Percentiles rank a stretch among this genome's conserved stretches.
phyloP scores from a whole-genome alignment of 2,329 filamentous ascomycete species.

The Fusarium nelsonii region DNA sequence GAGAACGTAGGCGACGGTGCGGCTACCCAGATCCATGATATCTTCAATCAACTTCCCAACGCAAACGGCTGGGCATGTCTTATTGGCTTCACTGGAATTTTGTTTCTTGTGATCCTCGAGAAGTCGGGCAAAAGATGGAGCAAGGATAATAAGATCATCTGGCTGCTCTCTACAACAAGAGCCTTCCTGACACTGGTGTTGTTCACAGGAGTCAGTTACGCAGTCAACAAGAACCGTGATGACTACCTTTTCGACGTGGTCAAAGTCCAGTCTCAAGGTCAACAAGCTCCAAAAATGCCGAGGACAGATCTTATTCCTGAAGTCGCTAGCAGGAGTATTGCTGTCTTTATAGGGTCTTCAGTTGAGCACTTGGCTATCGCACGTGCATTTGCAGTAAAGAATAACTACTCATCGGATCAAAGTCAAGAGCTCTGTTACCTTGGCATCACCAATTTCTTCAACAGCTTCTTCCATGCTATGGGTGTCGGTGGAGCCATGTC shows the following conservation, averaged over 20 bases:
- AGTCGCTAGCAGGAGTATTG: constrained; percentile 66
- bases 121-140: constrained; percentile 70
- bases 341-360: constrained; percentile 70
- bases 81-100: constrained; percentile 69
- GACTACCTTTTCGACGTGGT: constrained; percentile 67
- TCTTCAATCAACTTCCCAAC: constrained; percentile 67
- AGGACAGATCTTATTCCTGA: constrained; percentile 62
- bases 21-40: constrained; percentile 69
- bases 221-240: constrained; percentile 66
- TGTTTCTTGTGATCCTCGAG: constrained; percentile 68
- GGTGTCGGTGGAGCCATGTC: constrained; percentile 75
- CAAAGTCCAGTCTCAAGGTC: constrained; percentile 68
- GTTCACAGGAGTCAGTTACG: constrained; percentile 73
- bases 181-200: constrained; percentile 71
- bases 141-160: constrained; percentile 67
- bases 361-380: constrained; percentile 75
- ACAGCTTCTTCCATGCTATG: constrained; percentile 74
- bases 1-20: constrained; percentile 62
- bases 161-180: constrained; percentile 70
- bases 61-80: constrained; percentile 70
- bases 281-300: constrained; percentile 63
- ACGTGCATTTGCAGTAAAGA: constrained; percentile 71
- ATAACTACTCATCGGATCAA: constrained; percentile 72
- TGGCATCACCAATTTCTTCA: constrained; percentile 72
- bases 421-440: constrained; percentile 75